Evolutionary conservation across 768 basidiomycete genomes (phyloP), one percentile per base, ranked within the genome.

Genomic region (Galerina marginata): DNA sequence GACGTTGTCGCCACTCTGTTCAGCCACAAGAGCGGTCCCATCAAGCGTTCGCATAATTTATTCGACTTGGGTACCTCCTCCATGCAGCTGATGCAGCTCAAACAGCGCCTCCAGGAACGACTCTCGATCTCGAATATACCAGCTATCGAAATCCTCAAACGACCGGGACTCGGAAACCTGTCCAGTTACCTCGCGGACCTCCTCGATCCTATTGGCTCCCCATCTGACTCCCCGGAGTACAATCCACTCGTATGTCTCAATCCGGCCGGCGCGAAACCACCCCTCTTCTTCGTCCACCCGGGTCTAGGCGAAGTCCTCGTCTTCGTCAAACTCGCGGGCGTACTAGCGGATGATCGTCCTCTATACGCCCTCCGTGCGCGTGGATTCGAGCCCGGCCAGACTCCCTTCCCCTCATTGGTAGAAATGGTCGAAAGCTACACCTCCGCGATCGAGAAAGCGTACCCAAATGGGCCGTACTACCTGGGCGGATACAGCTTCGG

Each of bases 41-140:
- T 54, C 4, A 14, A 54, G 9, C 39, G 20, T 3, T 37, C 36
- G 11, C 52, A 54, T 6, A 54, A 42, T 12, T 16, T 54, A 9
- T 54, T 54, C 26, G 52, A 54, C 25, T 42, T 54, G 23, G 52
- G 52, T 20, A 38, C 52, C 23, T 54, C 52, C 23, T 54, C 52
- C 39, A 54, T 54, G 52, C 52, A 54, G 23, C 39, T 54, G 16
- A 54, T 54, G 2, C 38, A 39, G 39, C 52, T 54, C 3, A 54
- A 54, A 16, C 39, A 16, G 15, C 42, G 39, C 1, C 52, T 54
- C 3, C 52, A 54, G 38, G 52, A 54, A n/a, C 52, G 26, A 26
- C 29, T 54, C 2, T 12, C 14, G 3, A 42, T 54, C 38, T 12
- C 11, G n/a, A 26, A 54, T 6, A 54, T 54, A n/a, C 52, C 52